phyloP scores from a whole-genome alignment of 257 asterid species.

The Lavandula angustifolia region DNA sequence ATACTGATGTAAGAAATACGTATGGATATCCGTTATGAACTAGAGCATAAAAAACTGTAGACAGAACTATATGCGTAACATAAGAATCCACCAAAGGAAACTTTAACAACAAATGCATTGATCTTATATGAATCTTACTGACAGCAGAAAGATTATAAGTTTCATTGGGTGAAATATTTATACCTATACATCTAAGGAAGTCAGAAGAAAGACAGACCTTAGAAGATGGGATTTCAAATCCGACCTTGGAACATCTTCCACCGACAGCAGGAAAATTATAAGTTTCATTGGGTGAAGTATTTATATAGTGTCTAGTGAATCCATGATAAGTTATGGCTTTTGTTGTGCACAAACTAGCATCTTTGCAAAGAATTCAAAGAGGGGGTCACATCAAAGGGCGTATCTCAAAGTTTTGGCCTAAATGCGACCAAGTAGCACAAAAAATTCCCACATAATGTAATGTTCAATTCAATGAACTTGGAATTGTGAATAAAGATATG shows the following conservation, averaged over 20 bases:
- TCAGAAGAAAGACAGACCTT: too few relatives aligned
- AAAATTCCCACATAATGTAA: not conserved
- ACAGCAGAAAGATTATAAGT: not conserved
- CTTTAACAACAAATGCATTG: not conserved
- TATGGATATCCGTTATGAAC: constrained; percentile 1
- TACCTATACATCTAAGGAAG: too few relatives aligned
- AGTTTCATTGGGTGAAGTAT: not conserved
- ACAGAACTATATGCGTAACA: constrained; percentile 21
- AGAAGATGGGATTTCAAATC: too few relatives aligned
- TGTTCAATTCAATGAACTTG: not conserved
- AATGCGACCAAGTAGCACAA: constrained; percentile 7
- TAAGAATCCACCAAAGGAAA: constrained; percentile 18
- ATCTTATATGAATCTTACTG: not conserved
- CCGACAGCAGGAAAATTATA: not conserved
- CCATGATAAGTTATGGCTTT: not conserved
- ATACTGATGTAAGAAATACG: not conserved
- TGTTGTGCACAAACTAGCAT: not conserved
- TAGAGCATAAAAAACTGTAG: constrained; percentile 8
- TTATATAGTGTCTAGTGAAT: constrained; percentile 1
- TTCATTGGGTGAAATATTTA: constrained; percentile 16
- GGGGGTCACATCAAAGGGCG: constrained; percentile 8
- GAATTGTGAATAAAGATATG: not conserved
- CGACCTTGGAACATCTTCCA: too few relatives aligned
- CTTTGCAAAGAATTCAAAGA: not conserved
- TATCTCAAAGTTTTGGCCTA: not conserved